Base-by-base conservation (phyloP, 2,329 filamentous ascomycete species). In the Leptodontidium sp. region DNA sequence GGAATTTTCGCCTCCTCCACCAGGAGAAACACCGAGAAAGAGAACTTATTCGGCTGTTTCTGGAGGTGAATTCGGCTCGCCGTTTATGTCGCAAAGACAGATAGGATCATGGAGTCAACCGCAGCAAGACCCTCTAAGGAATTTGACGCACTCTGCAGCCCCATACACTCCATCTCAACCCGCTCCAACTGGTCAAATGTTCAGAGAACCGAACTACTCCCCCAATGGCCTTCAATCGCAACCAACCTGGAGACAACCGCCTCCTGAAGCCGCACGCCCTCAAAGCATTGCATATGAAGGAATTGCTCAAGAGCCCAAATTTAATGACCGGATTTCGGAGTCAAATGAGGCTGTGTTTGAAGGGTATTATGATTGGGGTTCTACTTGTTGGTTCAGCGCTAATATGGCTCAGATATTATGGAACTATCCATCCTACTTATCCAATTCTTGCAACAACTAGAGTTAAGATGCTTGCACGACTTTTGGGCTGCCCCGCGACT, bases 351-450 rank as follows among this genome's bases (percentile, higher is more conserved):
- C 75, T 35, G 76, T 81, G 24, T 75, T 85, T 49, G 80, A 83
- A 49, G 74, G 75, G 81, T 81, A 77, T 72, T 76, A 65, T 14
- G 4, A 12, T 43, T 65, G 38, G n/a, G 58, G 11, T 68, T 52
- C 11, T 26, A 47, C 38, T n/a, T 21, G 17, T 17, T 29, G 57
- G 49, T 38, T 15, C 9, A n/a, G 64, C 58, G 64, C 76, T 78
- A 70, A 77, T 63, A n/a, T 55, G 21, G n/a, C 14, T 9, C 66
- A 90, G 87, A 71, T 93, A 93, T 73, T 85, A 91, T 64, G 83
- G 83, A 4, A 81, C 86, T 15, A 86, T 93, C 24, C 90, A 93
- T 73, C 87, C 88, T 15, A 86, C 87, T 3, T 89, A 92, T 67
- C 91, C 91, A 0, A 82, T 93, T 55, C 81, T 93, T 14, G 86